phyloP scores from a whole-genome alignment of 2,329 filamentous ascomycete genomes.

The Penicillium oxalicum region DNA sequence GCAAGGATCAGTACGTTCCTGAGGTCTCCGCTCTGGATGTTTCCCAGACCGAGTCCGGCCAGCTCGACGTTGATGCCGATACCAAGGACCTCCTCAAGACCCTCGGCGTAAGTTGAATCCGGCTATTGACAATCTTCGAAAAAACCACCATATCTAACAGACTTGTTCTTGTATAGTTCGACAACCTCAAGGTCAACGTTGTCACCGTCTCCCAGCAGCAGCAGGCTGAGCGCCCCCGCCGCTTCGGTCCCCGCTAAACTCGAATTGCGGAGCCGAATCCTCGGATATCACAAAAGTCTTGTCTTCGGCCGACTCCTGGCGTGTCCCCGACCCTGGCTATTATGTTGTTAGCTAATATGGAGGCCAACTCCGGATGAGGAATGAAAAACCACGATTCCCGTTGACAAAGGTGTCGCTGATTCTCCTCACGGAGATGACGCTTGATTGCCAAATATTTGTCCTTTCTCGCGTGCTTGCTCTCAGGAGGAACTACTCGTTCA shows the following conservation, averaged over 20 bases:
- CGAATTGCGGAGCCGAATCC: constrained; percentile 12
- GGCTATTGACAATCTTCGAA: background rate
- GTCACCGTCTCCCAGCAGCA: constrained; percentile 85
- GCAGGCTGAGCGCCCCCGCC: constrained; percentile 71
- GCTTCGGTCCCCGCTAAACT: constrained; percentile 52
- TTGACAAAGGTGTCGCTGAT: constrained; percentile 82
- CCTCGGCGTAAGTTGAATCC: constrained; percentile 76
- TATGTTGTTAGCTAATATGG: constrained; percentile 25
- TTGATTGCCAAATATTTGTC: constrained; percentile 74
- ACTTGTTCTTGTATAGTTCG: constrained; percentile 62
- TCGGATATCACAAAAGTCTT: constrained; percentile 21
- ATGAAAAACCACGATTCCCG: constrained; percentile 37
- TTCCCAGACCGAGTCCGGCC: constrained; percentile 85
- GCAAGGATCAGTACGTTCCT: constrained; percentile 99
- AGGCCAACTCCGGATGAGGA: constrained; percentile 30
- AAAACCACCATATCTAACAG: constrained; percentile 4
- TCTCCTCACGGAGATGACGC: constrained; percentile 68
- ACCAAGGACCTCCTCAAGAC: constrained; percentile 99
- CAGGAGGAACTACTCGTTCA: constrained; percentile 4
- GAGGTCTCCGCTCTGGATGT: constrained; percentile 99
- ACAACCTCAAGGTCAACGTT: constrained; percentile 95
- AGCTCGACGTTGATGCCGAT: constrained; percentile 91
- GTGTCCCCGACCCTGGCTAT: constrained; percentile 21
- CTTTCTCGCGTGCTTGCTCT: constrained; percentile 20
- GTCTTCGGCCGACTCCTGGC: constrained; percentile 28